These are phyloP conservation scores for Endoconidiophora polonica DNA, from an alignment of 2,329 filamentous ascomycete genomes.

Conservation along the genomic window DNA sequence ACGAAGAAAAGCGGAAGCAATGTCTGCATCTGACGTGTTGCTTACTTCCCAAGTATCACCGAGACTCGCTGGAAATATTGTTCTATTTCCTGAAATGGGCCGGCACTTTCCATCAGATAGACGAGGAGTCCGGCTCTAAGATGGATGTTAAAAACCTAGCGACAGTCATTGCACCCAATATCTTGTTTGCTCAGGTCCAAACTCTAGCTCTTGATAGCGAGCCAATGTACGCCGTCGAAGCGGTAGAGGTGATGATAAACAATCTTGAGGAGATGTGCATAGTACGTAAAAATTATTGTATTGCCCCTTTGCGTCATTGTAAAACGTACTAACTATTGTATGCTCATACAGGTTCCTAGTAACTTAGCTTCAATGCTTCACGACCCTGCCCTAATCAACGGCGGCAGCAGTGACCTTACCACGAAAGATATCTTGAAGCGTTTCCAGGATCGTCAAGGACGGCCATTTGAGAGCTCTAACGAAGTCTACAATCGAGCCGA, in stretches of 20 bases:
- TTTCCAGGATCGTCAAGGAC: conserved; percentile 60
- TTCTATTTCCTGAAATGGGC: conserved; percentile 97
- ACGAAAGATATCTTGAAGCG: conserved; percentile 94
- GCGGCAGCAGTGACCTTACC: conserved; percentile 69
- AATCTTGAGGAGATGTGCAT: conserved; percentile 95
- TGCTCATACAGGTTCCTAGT: conserved; percentile 57
- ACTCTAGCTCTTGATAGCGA: conserved; percentile 59
- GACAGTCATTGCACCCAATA: conserved; percentile 93
- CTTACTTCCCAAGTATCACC: conserved; percentile 76
- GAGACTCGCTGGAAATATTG: conserved; percentile 85
- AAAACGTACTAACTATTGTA: conserved; percentile 10
- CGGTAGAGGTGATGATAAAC: conserved; percentile 77
- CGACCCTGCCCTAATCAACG: conserved; percentile 60
- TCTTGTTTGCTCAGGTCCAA: conserved; percentile 58
- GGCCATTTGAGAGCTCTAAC: conserved; percentile 39
- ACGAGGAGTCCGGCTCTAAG: conserved; percentile 93
- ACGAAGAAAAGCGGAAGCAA: conserved; percentile 65
- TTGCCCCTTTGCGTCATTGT: conserved; percentile 1
- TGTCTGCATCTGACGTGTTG: conserved; percentile 85
- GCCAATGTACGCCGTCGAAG: conserved; percentile 84
- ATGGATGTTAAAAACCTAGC: conserved; percentile 98
- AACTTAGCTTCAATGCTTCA: conserved; percentile 75
- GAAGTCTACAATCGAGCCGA: conserved; percentile 41
- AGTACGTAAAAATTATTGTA: conserved; percentile 39
- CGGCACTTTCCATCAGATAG: conserved; percentile 89